These are phyloP conservation scores for Sarocladiaceae sp. DNA, from an alignment of 2,329 filamentous ascomycete species.

Conservation along the genomic window DNA sequence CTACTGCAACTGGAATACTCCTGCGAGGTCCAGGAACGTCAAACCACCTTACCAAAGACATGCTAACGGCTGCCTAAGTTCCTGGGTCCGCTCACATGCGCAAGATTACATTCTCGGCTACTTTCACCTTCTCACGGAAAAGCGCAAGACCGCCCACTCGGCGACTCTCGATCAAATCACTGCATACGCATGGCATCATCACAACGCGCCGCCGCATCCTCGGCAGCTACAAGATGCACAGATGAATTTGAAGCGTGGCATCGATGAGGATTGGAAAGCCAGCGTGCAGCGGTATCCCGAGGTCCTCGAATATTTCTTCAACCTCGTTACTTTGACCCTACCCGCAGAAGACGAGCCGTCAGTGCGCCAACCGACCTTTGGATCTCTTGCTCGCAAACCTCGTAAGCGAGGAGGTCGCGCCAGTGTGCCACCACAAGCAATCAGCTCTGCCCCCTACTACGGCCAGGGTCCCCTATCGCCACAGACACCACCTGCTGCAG, in stretches of 20 bases:
- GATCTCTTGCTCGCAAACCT: conserved; percentile 1
- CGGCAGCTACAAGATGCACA: conserved; percentile 60
- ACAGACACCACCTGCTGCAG: conserved; percentile 3
- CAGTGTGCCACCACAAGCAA: conserved; percentile 2
- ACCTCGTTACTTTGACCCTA: conserved; percentile 59
- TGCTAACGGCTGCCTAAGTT: conserved; percentile 30
- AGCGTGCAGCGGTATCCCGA: conserved; percentile 73
- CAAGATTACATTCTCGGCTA: conserved; percentile 64
- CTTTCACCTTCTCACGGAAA: conserved; percentile 54
- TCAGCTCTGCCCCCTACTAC: conserved; percentile 3
- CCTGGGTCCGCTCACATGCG: conserved; percentile 59
- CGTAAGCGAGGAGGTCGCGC: conserved; percentile 1
- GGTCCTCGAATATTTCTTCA: conserved; percentile 75
- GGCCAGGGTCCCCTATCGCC: conserved; percentile 2
- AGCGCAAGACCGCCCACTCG: conserved; percentile 52
- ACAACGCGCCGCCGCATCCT: conserved; percentile 51
- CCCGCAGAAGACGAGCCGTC: conserved; percentile 55
- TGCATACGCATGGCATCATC: conserved; percentile 50
- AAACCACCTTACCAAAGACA: background rate
- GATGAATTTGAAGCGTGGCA: conserved; percentile 60
- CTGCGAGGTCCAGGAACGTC: too few species aligned
- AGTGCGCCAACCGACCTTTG: conserved; percentile 53
- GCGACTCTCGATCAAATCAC: conserved; percentile 50
- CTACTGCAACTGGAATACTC: background rate
- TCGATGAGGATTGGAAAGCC: conserved; percentile 72